Evolutionary conservation across 1,284 basidiomycete genomes (phyloP).

Genomic region (Ganoderma multipileum): DNA sequence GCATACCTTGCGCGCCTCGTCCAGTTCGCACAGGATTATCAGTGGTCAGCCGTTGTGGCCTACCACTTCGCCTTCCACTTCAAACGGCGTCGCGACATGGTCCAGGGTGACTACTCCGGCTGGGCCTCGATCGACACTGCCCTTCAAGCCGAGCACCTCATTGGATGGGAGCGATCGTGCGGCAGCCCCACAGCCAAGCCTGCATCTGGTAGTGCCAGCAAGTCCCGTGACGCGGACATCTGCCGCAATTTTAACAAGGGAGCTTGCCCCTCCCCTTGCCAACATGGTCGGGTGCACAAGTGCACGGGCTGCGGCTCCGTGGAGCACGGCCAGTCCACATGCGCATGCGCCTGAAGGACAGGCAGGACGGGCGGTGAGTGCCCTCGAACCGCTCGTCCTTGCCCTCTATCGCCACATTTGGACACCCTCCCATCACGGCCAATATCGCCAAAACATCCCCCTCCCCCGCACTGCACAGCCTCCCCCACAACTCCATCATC

Average conservation of each 20-base stretch:
- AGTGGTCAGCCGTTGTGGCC: conserved; percentile 15
- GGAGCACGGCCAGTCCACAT: conserved; percentile 10
- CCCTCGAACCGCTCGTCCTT: neutral
- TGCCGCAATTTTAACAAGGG: conserved; percentile 19
- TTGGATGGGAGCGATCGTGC: conserved; percentile 1
- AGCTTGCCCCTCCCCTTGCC: conserved; percentile 12
- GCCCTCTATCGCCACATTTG: neutral
- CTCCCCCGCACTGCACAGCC: no score
- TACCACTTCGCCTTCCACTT: conserved; percentile 20
- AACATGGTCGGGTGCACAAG: conserved; percentile 3
- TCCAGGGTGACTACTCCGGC: conserved; percentile 16
- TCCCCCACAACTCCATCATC: neutral
- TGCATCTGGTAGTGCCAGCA: neutral
- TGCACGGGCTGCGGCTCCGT: conserved; percentile 3
- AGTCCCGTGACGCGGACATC: neutral
- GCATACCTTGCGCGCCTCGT: conserved; percentile 6
- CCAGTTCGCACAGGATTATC: conserved; percentile 12
- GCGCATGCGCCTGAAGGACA: neutral
- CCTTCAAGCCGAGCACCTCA: conserved; percentile 8
- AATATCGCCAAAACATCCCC: neutral
- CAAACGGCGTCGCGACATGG: conserved; percentile 15
- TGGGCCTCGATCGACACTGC: conserved; percentile 10
- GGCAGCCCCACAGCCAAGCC: neutral
- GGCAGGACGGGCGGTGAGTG: conserved; percentile 2
- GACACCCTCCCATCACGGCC: neutral